A percentile compares a stretch with the other conserved stretches of the same genome.
phyloP scores from a whole-genome alignment of 352 stramenopile species.

The Phytophthora brassicae region DNA sequence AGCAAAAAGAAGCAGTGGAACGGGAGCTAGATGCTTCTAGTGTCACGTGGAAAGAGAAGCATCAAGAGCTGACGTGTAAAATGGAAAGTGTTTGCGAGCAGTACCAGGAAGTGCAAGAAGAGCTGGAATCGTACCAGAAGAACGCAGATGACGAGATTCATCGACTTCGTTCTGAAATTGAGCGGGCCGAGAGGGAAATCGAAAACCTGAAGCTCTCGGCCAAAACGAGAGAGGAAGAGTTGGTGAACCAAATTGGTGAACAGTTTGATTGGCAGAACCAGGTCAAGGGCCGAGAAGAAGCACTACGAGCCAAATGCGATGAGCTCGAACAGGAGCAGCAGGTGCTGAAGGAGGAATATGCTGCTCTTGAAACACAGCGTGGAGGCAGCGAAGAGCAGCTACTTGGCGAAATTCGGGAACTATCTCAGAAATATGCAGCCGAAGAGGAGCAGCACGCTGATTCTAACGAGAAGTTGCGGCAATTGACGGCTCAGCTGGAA shows the following conservation, averaged over 20 bases:
- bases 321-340: conserved; percentile 35
- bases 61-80: conserved; percentile 40
- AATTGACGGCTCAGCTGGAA: conserved; percentile 48
- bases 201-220: conserved; percentile 26
- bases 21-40: conserved; percentile 31
- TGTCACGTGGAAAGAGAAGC: conserved; percentile 36
- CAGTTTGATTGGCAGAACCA: conserved; percentile 27
- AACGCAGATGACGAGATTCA: conserved; percentile 56
- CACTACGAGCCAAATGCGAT: conserved; percentile 35
- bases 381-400: conserved; percentile 35
- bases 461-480: conserved; percentile 29
- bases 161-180: conserved; percentile 41
- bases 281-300: conserved; percentile 28
- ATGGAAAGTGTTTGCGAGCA: conserved; percentile 47
- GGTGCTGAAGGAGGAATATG: conserved; percentile 29
- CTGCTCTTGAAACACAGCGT: conserved; percentile 31
- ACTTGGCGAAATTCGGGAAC: conserved; percentile 26
- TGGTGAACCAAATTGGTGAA: conserved; percentile 28
- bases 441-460: conserved; percentile 27
- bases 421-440: conserved; percentile 30
- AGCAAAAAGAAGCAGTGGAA: conserved; percentile 37
- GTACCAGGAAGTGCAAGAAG: conserved; percentile 44
- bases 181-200: conserved; percentile 43
- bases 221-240: conserved; percentile 31
- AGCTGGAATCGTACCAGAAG: conserved; percentile 54